Evolutionary conservation across 1,284 basidiomycete genomes (phyloP).

Genomic region (Trichosporon faecale): DNA sequence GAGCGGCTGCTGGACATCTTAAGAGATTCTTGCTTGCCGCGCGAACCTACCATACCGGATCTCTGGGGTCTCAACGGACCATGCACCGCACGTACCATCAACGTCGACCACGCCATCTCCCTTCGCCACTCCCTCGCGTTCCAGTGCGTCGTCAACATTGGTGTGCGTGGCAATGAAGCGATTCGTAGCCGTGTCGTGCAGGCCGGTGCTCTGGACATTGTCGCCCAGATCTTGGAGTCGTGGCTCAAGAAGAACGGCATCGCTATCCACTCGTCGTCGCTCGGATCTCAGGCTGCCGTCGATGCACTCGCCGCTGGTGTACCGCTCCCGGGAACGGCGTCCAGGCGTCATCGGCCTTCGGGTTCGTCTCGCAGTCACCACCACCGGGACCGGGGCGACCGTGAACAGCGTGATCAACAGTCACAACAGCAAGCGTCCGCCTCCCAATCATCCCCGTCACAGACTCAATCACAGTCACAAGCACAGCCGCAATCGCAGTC

Average conservation of each 20-base stretch:
- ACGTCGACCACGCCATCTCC: slow-evolving; percentile 73
- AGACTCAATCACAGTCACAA: slow-evolving; percentile 1
- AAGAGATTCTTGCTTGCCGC: slow-evolving; percentile 66
- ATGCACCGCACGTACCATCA: slow-evolving; percentile 52
- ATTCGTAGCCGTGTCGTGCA: slow-evolving; percentile 92
- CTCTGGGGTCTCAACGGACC: slow-evolving; percentile 52
- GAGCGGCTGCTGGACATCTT: slow-evolving; percentile 91
- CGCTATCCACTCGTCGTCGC: slow-evolving; percentile 45
- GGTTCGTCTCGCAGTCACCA: slow-evolving; percentile 1
- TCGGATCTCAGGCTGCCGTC: slow-evolving; percentile 60
- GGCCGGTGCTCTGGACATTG: slow-evolving; percentile 90
- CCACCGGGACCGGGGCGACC: slow-evolving; percentile 15
- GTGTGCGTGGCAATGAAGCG: slow-evolving; percentile 90
- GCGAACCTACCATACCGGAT: slow-evolving; percentile 44
- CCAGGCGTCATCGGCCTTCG: background rate
- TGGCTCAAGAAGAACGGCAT: slow-evolving; percentile 78
- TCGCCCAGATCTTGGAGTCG: slow-evolving; percentile 89
- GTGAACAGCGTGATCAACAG: slow-evolving; percentile 10
- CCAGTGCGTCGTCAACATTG: slow-evolving; percentile 96
- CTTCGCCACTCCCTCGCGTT: slow-evolving; percentile 88
- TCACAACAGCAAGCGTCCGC: slow-evolving; percentile 8
- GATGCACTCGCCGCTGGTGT: slow-evolving; percentile 56
- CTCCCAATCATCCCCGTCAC: background rate
- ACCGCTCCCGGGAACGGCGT: slow-evolving; percentile 49
- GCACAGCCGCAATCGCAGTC: background rate